Percentiles rank a stretch among this genome's conserved stretches.
Conservation (phyloP, 192 early-diverging fungal species). For the Backusella australiensis region DNA sequence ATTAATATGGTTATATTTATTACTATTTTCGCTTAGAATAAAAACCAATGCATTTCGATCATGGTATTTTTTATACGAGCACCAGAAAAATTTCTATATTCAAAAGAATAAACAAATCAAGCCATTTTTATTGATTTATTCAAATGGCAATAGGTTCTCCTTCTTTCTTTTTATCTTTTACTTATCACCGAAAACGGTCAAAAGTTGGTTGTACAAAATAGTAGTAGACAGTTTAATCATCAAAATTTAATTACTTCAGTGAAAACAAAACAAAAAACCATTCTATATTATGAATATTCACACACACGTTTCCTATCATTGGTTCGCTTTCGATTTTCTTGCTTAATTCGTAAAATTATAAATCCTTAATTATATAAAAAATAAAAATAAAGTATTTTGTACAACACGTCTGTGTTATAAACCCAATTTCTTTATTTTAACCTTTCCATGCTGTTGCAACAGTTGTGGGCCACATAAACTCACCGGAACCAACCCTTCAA, state of each 20-base stretch:
- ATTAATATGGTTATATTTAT: background rate
- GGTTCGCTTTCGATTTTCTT: background rate
- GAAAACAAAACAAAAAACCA: background rate
- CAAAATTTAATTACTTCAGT: background rate
- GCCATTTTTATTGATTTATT: background rate
- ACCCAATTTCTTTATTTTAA: too few relatives aligned
- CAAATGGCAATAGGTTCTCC: background rate
- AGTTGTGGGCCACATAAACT: too few relatives aligned
- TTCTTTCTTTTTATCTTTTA: background rate
- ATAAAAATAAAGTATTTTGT: too few relatives aligned
- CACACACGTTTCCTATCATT: background rate
- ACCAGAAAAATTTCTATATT: background rate
- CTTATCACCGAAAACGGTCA: background rate
- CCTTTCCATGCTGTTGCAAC: too few relatives aligned
- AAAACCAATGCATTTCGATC: background rate
- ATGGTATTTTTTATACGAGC: background rate
- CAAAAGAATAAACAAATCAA: background rate
- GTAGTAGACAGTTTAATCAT: background rate
- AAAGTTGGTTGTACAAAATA: background rate
- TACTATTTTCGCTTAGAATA: background rate
- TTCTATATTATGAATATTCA: background rate
- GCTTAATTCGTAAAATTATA: too few relatives aligned
- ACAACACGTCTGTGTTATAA: too few relatives aligned
- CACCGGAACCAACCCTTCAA: too few relatives aligned
- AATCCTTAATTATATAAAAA: too few relatives aligned